Conservation (phyloP, 495 filamentous ascomycete species). For the Lindgomyces ingoldianus region DNA sequence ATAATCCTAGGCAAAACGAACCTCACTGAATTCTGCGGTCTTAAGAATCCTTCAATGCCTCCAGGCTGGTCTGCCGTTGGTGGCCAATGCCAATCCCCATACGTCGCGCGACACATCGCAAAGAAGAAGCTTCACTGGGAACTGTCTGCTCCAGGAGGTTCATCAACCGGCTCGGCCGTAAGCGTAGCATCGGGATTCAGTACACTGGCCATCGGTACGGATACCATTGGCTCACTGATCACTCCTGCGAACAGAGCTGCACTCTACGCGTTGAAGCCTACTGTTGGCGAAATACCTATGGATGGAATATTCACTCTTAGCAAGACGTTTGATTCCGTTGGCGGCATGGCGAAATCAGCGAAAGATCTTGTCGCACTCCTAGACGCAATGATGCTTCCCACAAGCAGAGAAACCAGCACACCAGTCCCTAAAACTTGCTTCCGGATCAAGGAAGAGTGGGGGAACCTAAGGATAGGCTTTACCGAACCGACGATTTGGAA, state of each 20-base stretch:
- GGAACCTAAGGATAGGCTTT: slow-evolving; percentile 29
- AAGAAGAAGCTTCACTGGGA: slow-evolving; percentile 37
- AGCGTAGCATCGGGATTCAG: slow-evolving; percentile 42
- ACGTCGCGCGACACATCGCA: slow-evolving; percentile 36
- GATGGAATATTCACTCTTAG: slow-evolving; percentile 38
- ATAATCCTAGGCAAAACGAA: slow-evolving; percentile 44
- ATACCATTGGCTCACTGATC: slow-evolving; percentile 41
- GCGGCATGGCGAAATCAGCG: slow-evolving; percentile 42
- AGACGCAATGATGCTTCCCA: slow-evolving; percentile 38
- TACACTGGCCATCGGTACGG: slow-evolving; percentile 40
- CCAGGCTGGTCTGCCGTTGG: slow-evolving; percentile 43
- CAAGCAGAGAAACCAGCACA: slow-evolving; percentile 24
- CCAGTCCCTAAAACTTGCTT: slow-evolving; percentile 19
- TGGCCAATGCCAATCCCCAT: slow-evolving; percentile 43
- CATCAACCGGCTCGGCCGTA: slow-evolving; percentile 41
- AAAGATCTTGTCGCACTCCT: slow-evolving; percentile 40
- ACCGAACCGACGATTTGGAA: slow-evolving; percentile 37
- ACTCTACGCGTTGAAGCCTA: slow-evolving; percentile 41
- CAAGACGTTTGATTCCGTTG: slow-evolving; percentile 39
- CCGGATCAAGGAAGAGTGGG: slow-evolving; percentile 36
- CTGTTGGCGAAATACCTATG: slow-evolving; percentile 37
- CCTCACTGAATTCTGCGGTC: slow-evolving; percentile 42
- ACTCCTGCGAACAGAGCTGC: slow-evolving; percentile 42
- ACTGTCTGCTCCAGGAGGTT: slow-evolving; percentile 35
- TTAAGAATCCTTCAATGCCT: slow-evolving; percentile 40